Base-by-base conservation (phyloP, 2,329 filamentous ascomycete species). In the Paradendryphiella salina region DNA sequence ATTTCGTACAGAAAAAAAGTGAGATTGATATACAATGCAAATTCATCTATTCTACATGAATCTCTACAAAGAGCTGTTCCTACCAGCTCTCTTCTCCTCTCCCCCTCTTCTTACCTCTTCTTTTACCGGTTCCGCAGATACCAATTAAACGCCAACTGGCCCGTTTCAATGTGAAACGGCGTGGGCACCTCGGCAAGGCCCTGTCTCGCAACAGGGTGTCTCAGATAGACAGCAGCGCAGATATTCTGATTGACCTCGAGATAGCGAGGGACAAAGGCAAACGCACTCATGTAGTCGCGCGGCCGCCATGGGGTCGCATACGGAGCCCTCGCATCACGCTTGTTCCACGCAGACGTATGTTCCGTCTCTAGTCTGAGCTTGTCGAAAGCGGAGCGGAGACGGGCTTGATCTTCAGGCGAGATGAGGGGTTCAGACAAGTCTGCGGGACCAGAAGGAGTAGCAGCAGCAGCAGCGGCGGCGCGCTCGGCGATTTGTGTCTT, bases 191-290 rank as follows among this genome's bases (percentile, higher is more conserved):
- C 94, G 3, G 88, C 86, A 59, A 84, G 67, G 9, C 92, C 91
- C 2, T 87, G 87, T 54, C 92, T 82, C 20, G 90, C 94, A 35
- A 97, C 93, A 0, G 94, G 94, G 77, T 99, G 93, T 50, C 94
- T 83, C 56, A 99, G 77, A 73, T 99, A 99, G 33, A 99, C 91
- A 9, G 94, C 94, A 1, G 92, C 87, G 75, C 94, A 99, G 65
- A 97, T 88, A 69, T 92, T 95, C 74, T 96, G 94, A 79, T 97
- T 96, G 64, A 99, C 94, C 77, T 99, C 95, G 54, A 99, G 83
- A 74, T 97, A 99, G 46, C 89, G 81, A 9, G 94, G 94, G 61
- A 99, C 91, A 75, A 96, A 96, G 18, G 92, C 91, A 75, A 99
- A 99, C 0, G 92, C 86, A 43, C 84, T 81, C 89, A 99, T 95